A percentile compares a stretch with the other conserved stretches of the same genome.
Conservation (phyloP, 306 rosid species). For the Begonia peltatifolia region DNA sequence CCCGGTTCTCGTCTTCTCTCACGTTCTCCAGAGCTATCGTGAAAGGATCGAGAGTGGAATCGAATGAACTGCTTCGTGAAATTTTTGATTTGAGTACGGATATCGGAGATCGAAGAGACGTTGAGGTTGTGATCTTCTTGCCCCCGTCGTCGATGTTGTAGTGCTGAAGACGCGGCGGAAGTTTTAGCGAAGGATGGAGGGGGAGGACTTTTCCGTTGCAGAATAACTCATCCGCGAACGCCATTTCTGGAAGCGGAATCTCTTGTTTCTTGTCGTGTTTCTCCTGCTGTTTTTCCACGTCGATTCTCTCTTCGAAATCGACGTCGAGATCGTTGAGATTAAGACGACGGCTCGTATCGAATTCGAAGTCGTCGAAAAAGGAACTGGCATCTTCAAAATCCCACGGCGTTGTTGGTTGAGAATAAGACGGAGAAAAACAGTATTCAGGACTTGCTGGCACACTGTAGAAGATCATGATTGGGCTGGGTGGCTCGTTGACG, state of each 20-base stretch:
- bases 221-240: slow-evolving; percentile 78
- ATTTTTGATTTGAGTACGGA: slow-evolving; percentile 24
- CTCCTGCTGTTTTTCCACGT: background rate
- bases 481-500: too few species aligned
- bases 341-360: slow-evolving; percentile 39
- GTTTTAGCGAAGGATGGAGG: slow-evolving; percentile 50
- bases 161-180: slow-evolving; percentile 57
- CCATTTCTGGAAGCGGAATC: slow-evolving; percentile 34
- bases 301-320: slow-evolving; percentile 9
- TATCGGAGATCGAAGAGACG: slow-evolving; percentile 31
- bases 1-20: slow-evolving; percentile 29
- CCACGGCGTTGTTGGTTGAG: slow-evolving; percentile 27
- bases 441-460: slow-evolving; percentile 59
- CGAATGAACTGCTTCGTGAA: slow-evolving; percentile 33
- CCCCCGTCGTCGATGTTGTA: slow-evolving; percentile 9
- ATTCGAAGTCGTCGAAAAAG: slow-evolving; percentile 37
- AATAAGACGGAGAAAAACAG: slow-evolving; percentile 6
- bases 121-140: slow-evolving; percentile 9
- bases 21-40: slow-evolving; percentile 52
- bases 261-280: slow-evolving; percentile 7
- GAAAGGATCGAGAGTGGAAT: slow-evolving; percentile 74
- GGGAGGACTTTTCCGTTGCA: slow-evolving; percentile 65
- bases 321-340: slow-evolving; percentile 3
- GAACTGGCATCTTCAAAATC: slow-evolving; percentile 31
- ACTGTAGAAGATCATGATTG: slow-evolving; percentile 34